Evolutionary conservation across 2,329 filamentous ascomycete species (phyloP), one percentile per base, ranked within the genome.

Genomic region (Ophiosphaerella herpotricha): DNA sequence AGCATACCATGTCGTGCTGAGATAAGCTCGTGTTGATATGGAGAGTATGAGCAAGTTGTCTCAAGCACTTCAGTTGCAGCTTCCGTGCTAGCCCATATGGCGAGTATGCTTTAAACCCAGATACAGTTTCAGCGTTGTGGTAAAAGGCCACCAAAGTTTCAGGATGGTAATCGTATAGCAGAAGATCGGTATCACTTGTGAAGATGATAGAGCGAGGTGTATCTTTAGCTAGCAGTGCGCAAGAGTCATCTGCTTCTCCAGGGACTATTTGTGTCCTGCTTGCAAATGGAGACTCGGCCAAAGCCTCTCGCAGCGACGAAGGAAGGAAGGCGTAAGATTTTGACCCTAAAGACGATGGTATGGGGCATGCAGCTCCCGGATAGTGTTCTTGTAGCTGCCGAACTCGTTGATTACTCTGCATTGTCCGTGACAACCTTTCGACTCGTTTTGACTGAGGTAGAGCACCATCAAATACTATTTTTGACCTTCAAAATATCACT

Each of bases 141-240:
- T 96, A 81, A 48, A 93, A 86, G 0, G 85, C 77, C 0, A 96
- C 84, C 1, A 79, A 77, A 0, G 87, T 87, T 1, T 79, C 56
- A 0, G 66, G 41, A 0, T 86, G 87, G 7, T 93, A 78, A 50
- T 90, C 81, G 66, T 92, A 86, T 0, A 93, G 80, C 0, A 96
- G 76, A 7, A 97, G 79, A 66, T 97, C 93, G 0, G 91, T 95
- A 64, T 97, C 93, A n/a, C 85, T 86, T 0, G 91, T 95, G 6
- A 97, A 73, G 24, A 86, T 77, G 12, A 91, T 80, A 0, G 84
- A 85, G 0, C 83, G 84, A 2, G 80, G 77, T 26, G 78, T 66
- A 2, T 75, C 55, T n/a, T 78, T 78, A 6, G 89, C 80, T 45
- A 85, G 79, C 12, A 80, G 74, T 3, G 90, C 91, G 68, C 91